Percentiles rank a stretch among this genome's conserved stretches.
Conservation (phyloP, 2,329 filamentous ascomycete species). For the Apiospora kogelbergensis region DNA sequence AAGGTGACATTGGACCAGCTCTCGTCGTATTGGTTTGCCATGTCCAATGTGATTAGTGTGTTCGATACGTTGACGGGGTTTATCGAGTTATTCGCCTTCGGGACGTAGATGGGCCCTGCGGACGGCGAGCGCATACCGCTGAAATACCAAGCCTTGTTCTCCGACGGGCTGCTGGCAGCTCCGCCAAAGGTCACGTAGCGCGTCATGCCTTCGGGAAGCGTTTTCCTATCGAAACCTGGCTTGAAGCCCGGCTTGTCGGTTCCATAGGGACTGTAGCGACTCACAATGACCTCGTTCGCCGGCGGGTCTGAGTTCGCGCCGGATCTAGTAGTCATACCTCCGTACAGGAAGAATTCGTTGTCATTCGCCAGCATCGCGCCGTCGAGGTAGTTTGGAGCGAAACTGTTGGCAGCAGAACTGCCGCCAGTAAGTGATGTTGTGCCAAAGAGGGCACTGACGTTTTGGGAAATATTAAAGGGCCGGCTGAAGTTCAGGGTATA, state of each 20-base stretch:
- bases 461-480: conserved; percentile 53
- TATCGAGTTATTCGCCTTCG: conserved; percentile 31
- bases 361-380: conserved; percentile 67
- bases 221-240: conserved; percentile 40
- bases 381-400: conserved; percentile 58
- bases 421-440: conserved; percentile 46
- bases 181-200: conserved; percentile 66
- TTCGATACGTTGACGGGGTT: conserved; percentile 50
- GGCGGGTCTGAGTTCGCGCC: conserved; percentile 40
- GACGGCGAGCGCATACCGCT: conserved; percentile 56
- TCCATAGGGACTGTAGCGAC: conserved; percentile 55
- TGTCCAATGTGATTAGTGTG: conserved; percentile 61
- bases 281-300: conserved; percentile 45
- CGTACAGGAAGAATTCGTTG: conserved; percentile 62
- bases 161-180: conserved; percentile 63
- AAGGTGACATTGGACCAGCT: conserved; percentile 60
- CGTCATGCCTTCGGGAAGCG: conserved; percentile 49
- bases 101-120: conserved; percentile 48
- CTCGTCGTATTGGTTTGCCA: conserved; percentile 48
- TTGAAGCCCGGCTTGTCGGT: conserved; percentile 40
- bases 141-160: conserved; percentile 72
- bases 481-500: conserved; percentile 59
- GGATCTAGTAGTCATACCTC: conserved; percentile 46
- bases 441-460: conserved; percentile 52
- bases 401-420: conserved; percentile 44